Evolutionary conservation across 352 stramenopile species (phyloP).

Genomic region (Thraustochytrium striatum): DNA sequence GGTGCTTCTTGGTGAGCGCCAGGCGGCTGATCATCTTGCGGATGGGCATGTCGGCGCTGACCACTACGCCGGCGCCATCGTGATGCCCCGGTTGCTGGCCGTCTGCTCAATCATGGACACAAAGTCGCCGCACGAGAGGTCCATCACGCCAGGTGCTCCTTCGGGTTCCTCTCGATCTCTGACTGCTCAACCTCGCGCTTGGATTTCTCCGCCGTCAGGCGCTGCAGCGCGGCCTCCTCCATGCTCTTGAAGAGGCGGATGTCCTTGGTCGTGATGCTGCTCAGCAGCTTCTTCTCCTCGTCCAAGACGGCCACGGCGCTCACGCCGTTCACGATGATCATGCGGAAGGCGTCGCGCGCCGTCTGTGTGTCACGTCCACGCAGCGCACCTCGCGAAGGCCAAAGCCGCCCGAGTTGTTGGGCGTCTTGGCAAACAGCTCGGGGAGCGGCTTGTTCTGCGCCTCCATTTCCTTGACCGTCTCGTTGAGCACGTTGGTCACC

Average conservation of each 20-base stretch:
- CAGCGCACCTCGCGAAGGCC: conserved; percentile 12
- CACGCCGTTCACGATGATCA: conserved; percentile 42
- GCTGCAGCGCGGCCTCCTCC: conserved; percentile 36
- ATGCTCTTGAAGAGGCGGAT: conserved; percentile 45
- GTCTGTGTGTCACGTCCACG: conserved; percentile 11
- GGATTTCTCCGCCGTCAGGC: conserved; percentile 22
- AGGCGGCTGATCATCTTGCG: conserved; percentile 37
- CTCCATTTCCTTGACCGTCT: conserved; percentile 40
- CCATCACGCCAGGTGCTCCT: conserved; percentile 43
- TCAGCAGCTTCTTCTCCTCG: conserved; percentile 38
- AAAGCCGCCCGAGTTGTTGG: conserved; percentile 34
- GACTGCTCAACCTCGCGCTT: conserved; percentile 22
- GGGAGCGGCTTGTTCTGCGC: neutral
- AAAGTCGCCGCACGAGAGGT: conserved; percentile 44
- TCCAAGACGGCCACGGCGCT: conserved; percentile 18
- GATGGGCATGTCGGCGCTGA: conserved; percentile 12
- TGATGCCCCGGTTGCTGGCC: conserved; percentile 29
- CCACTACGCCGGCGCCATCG: conserved; percentile 11
- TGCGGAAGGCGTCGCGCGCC: conserved; percentile 20
- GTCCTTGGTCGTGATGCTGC: conserved; percentile 42
- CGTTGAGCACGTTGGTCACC: conserved; percentile 40
- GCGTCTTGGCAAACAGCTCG: conserved; percentile 34
- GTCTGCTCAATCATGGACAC: conserved; percentile 45
- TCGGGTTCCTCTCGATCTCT: conserved; percentile 6
- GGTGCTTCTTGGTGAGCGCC: conserved; percentile 45